Conservation (phyloP, 2,329 filamentous ascomycete species). For the Xylariaceae sp. region DNA sequence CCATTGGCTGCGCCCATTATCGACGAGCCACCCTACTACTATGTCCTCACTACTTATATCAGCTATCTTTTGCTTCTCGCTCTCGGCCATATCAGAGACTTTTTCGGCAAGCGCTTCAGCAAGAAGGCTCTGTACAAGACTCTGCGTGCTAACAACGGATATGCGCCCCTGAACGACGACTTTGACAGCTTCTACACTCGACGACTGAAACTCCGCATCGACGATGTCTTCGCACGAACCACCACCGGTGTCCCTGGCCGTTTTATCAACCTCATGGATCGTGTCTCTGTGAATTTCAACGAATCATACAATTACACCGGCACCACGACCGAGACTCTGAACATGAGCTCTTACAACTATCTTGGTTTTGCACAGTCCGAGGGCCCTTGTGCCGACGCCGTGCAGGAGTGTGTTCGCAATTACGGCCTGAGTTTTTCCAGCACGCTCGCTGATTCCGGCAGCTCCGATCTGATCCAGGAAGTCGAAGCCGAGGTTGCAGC, state of each 20-base stretch:
- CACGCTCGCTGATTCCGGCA: conserved; percentile 78
- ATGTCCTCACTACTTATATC: conserved; percentile 94
- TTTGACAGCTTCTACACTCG: conserved; percentile 99
- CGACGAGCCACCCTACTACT: conserved; percentile 96
- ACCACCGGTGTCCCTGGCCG: conserved; percentile 91
- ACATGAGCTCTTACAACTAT: conserved; percentile 99
- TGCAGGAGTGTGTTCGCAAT: conserved; percentile 78
- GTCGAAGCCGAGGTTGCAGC: conserved; percentile 85
- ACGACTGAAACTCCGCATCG: conserved; percentile 86
- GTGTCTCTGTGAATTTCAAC: conserved; percentile 88
- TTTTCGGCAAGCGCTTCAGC: conserved; percentile 94
- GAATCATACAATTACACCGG: conserved; percentile 84
- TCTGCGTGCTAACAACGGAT: conserved; percentile 78
- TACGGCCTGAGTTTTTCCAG: conserved; percentile 83
- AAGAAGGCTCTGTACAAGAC: conserved; percentile 78
- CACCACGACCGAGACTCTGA: conserved; percentile 88
- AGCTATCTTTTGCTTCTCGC: conserved; percentile 95
- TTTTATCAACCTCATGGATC: conserved; percentile 89
- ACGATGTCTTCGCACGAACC: conserved; percentile 92
- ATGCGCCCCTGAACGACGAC: conserved; percentile 92
- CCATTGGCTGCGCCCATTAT: conserved; percentile 79
- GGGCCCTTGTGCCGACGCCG: conserved; percentile 89
- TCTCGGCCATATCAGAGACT: conserved; percentile 92
- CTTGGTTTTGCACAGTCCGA: conserved; percentile 97
- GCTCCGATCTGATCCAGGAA: conserved; percentile 80